Evolutionary conservation across 164 flowering plant genomes (phyloP).

Genomic region (Magnolia sinica): DNA sequence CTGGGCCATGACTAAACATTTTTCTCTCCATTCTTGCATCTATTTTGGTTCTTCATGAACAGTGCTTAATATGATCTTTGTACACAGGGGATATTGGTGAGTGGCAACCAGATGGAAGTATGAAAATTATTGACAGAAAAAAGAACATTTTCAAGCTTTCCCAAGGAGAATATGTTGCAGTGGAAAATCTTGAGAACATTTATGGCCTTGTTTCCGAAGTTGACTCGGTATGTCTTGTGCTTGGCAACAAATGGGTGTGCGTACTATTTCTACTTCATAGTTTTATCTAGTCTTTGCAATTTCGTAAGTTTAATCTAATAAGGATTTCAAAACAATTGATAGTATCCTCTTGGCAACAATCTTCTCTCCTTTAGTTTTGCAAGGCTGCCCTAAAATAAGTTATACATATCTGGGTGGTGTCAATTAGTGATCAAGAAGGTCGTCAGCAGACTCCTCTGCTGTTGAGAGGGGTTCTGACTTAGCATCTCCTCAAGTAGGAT

Average conservation of each 20-base stretch:
- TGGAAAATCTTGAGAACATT: constrained; percentile 90
- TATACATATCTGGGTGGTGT: no score
- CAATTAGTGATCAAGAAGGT: no score
- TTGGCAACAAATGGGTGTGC: background rate
- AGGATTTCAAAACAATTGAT: background rate
- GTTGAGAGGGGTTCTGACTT: no score
- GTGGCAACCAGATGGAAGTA: constrained; percentile 91
- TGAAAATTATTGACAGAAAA: constrained; percentile 96
- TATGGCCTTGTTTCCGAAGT: constrained; percentile 58
- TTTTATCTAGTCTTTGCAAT: background rate
- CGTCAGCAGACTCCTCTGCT: no score
- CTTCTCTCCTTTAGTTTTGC: background rate
- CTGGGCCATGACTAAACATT: background rate
- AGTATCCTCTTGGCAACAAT: background rate
- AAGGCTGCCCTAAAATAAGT: no score
- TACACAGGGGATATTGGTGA: constrained; percentile 88
- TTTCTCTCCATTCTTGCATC: background rate
- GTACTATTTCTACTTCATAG: background rate
- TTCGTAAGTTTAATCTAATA: background rate
- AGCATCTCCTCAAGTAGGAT: no score
- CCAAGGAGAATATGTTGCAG: constrained; percentile 98
- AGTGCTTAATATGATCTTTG: constrained; percentile 11
- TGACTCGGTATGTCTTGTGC: constrained; percentile 60
- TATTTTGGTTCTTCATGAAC: constrained; percentile 3
- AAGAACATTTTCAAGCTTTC: constrained; percentile 98